phyloP scores from a whole-genome alignment of 2,329 filamentous ascomycete genomes.

The Delphinella strobiligena region DNA sequence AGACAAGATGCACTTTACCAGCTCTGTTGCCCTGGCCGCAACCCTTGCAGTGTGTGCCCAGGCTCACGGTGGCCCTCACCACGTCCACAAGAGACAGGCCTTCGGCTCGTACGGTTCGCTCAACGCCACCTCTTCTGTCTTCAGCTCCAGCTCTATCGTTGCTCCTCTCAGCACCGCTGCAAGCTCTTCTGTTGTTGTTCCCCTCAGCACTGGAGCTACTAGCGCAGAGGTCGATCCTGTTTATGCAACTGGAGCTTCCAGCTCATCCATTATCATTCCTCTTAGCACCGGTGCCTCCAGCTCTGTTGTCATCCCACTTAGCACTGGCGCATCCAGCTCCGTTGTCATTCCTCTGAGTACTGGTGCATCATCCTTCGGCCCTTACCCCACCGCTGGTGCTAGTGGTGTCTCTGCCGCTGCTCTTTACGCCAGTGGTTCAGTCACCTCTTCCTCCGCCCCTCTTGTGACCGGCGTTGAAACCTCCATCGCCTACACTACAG shows the following conservation, averaged over 20 bases:
- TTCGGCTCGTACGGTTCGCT: slow-evolving; percentile 5
- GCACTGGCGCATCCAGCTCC: slow-evolving; percentile 9
- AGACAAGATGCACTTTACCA: slow-evolving; percentile 11
- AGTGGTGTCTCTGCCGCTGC: slow-evolving; percentile 12
- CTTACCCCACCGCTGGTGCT: slow-evolving; percentile 5
- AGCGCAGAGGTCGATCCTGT: slow-evolving; percentile 4
- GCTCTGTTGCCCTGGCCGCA: slow-evolving; percentile 8
- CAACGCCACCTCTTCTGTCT: slow-evolving; percentile 7
- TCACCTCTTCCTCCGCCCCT: slow-evolving; percentile 9
- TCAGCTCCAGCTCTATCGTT: slow-evolving; percentile 10
- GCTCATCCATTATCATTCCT: slow-evolving; percentile 5
- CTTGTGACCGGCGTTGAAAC: slow-evolving; percentile 8
- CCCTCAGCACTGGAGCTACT: slow-evolving; percentile 8
- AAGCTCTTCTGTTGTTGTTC: slow-evolving; percentile 5
- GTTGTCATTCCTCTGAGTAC: slow-evolving; percentile 8
- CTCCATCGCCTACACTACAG: slow-evolving; percentile 13
- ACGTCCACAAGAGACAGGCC: slow-evolving; percentile 9
- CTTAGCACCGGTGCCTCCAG: slow-evolving; percentile 6
- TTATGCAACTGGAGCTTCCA: background rate
- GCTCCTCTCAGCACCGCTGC: slow-evolving; percentile 10
- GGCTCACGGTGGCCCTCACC: slow-evolving; percentile 2
- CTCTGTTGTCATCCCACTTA: slow-evolving; percentile 4
- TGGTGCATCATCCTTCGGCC: slow-evolving; percentile 4
- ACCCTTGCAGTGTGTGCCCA: slow-evolving; percentile 10
- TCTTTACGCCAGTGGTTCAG: slow-evolving; percentile 11